phyloP scores from a whole-genome alignment of 106 monocot species.

The Platanthera guangdongensis region DNA sequence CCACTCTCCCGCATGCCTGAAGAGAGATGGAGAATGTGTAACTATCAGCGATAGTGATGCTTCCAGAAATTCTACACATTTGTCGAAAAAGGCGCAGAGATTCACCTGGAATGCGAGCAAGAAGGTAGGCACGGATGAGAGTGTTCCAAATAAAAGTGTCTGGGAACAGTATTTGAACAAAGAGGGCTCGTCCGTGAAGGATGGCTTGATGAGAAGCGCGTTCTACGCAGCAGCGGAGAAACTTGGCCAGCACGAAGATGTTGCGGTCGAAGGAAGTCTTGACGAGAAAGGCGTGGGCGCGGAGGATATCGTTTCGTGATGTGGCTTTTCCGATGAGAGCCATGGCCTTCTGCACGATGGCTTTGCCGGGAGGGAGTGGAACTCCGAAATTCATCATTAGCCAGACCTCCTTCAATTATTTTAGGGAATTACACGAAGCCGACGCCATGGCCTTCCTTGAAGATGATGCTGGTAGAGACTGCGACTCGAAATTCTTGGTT shows the following conservation, averaged over 20 bases:
- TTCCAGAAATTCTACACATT: slow-evolving; percentile 12
- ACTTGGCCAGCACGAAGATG: slow-evolving; percentile 3
- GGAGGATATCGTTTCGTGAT: neutral
- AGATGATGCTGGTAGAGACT: too few species aligned
- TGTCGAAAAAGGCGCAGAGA: slow-evolving; percentile 14
- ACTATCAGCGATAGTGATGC: slow-evolving; percentile 23
- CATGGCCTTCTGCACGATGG: neutral
- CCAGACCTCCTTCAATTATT: too few species aligned
- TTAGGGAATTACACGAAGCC: too few species aligned
- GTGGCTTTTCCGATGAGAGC: slow-evolving; percentile 3
- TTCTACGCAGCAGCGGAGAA: neutral
- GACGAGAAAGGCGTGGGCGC: slow-evolving; percentile 7
- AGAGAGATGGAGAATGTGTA: slow-evolving; percentile 34
- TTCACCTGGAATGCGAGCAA: slow-evolving; percentile 2
- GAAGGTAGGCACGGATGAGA: slow-evolving; percentile 27
- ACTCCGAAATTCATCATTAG: neutral
- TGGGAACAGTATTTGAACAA: slow-evolving; percentile 15
- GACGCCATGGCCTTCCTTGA: too few species aligned
- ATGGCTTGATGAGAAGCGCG: neutral
- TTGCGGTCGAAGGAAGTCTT: slow-evolving; percentile 6
- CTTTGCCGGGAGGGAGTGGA: neutral
- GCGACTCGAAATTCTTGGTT: too few species aligned
- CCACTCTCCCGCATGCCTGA: slow-evolving; percentile 31
- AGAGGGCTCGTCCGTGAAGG: slow-evolving; percentile 18
- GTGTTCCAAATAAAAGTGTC: slow-evolving; percentile 35